Conservation (phyloP, 768 basidiomycete species). For the Filobasidium wieringae region DNA sequence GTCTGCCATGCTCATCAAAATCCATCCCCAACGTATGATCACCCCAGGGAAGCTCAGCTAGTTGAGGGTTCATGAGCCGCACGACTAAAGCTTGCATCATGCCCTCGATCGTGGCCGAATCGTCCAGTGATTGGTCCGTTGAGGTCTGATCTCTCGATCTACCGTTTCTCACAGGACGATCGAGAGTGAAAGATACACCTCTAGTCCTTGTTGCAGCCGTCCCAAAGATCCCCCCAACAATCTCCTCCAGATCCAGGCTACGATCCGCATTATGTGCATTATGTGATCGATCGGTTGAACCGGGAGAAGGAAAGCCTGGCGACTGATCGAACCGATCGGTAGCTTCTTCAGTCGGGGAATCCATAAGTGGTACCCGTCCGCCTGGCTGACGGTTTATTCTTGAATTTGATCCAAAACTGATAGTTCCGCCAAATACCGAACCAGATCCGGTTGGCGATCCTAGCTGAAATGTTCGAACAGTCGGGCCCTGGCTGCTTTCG, state of each 20-base stretch:
- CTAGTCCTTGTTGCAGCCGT: not conserved
- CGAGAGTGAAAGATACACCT: not conserved
- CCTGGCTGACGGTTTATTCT: not conserved
- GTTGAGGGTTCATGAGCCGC: not conserved
- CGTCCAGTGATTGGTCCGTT: no score
- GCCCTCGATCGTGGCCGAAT: not conserved
- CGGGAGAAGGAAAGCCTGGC: no score
- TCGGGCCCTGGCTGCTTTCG: not conserved
- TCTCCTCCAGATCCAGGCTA: no score
- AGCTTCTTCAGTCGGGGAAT: not conserved
- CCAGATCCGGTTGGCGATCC: not conserved
- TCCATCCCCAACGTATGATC: not conserved
- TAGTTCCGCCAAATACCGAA: not conserved
- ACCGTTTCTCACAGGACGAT: no score
- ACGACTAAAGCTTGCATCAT: not conserved
- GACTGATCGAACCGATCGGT: not conserved
- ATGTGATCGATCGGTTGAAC: no score
- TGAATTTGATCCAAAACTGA: not conserved
- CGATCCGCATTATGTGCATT: not conserved
- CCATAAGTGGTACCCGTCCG: not conserved
- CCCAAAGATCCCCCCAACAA: no score
- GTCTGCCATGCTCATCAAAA: constrained; percentile 42
- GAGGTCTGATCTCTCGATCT: no score
- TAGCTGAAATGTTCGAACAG: not conserved
- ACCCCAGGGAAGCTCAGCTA: not conserved